A percentile compares a stretch with the other conserved stretches of the same genome.
Conservation (phyloP, 129 eudicot genomes). For the Deinandra increscens region DNA sequence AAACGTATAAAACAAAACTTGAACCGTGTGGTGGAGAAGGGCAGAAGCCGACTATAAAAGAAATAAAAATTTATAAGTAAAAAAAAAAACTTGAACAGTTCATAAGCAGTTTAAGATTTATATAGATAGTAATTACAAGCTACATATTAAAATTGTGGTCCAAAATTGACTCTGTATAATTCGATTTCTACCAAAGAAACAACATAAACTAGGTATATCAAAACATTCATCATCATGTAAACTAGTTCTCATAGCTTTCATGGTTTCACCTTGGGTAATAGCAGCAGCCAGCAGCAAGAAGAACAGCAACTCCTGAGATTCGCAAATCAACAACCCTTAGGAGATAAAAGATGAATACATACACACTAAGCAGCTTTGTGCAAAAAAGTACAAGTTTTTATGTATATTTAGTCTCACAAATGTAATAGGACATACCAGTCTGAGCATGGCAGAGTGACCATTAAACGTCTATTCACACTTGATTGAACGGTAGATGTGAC, state of each 20-base stretch:
- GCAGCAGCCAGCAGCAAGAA: neutral
- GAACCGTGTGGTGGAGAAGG: too few species aligned
- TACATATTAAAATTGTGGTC: constrained; percentile 22
- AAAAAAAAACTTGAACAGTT: too few species aligned
- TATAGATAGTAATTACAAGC: too few species aligned
- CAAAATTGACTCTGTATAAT: constrained; percentile 21
- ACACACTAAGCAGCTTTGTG: neutral
- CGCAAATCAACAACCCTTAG: neutral
- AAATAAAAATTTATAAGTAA: too few species aligned
- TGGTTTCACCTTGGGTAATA: neutral
- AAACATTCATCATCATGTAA: constrained; percentile 20
- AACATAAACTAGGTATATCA: constrained; percentile 27
- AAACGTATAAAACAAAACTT: too few species aligned
- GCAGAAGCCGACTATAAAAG: too few species aligned
- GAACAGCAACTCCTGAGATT: constrained; percentile 16
- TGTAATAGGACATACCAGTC: constrained; percentile 4
- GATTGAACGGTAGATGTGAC: constrained; percentile 70
- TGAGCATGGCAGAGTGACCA: constrained; percentile 16
- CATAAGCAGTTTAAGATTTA: too few species aligned
- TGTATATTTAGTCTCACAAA: neutral
- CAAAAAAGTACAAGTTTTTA: too few species aligned
- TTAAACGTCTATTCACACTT: constrained; percentile 56
- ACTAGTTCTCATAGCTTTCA: constrained; percentile 18
- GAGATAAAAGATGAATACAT: neutral
- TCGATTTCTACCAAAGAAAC: constrained; percentile 6